Conservation (phyloP, 305 asterid genomes). For the Fraxinus baroniana region DNA sequence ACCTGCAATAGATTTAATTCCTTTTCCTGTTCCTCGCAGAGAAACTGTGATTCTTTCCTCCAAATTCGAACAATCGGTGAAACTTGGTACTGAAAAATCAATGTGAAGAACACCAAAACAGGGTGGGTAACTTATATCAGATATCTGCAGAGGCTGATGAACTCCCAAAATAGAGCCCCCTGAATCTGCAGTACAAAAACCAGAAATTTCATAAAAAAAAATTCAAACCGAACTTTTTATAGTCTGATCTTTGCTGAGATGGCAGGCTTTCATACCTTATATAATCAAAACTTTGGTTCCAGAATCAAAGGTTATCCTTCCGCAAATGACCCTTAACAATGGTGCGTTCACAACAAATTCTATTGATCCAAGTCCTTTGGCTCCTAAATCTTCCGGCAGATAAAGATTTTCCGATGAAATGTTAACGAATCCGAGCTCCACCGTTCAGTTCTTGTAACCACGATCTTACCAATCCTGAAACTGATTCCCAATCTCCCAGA, state of each 20-base stretch:
- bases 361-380: conserved; percentile 19
- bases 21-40: not conserved
- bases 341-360: conserved; percentile 18
- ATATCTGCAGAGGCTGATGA: not conserved
- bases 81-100: not conserved
- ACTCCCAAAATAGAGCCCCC: conserved; percentile 16
- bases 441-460: conserved; percentile 17
- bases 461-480: conserved; percentile 27
- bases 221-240: conserved; percentile 24
- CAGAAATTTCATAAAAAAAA: conserved; percentile 11
- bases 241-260: conserved; percentile 17
- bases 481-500: conserved; percentile 36
- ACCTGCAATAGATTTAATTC: conserved; percentile 23
- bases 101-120: not conserved
- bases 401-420: conserved; percentile 19
- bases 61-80: not conserved
- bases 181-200: conserved; percentile 33
- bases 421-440: conserved; percentile 15
- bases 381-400: conserved; percentile 15
- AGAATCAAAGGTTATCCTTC: conserved; percentile 10
- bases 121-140: not conserved
- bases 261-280: conserved; percentile 21
- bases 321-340: conserved; percentile 1
- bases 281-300: not conserved
- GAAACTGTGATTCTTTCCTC: conserved; percentile 1